A percentile compares a stretch with the other conserved stretches of the same genome.
These are phyloP conservation scores for Mitragyna speciosa DNA, from an alignment of 257 asterid species.

Conservation along the genomic window DNA sequence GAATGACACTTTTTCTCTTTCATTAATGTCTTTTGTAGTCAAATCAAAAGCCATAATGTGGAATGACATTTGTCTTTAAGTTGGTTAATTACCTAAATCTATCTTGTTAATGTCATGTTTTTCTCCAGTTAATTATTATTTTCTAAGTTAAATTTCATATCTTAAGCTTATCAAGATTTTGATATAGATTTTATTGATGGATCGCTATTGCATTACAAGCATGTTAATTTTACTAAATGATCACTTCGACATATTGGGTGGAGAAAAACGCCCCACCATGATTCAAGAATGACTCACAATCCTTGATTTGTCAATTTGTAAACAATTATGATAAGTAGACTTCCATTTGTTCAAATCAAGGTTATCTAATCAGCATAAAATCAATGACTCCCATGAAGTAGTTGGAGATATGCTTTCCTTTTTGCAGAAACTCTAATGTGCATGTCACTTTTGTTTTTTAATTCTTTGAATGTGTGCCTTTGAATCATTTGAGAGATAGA, in stretches of 20 bases:
- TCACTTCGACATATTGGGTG: not conserved
- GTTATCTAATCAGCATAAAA: conserved; percentile 31
- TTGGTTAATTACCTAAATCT: not conserved
- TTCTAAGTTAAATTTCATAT: not conserved
- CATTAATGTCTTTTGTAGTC: conserved; percentile 40
- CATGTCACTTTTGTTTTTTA: not conserved
- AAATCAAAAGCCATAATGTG: conserved; percentile 26
- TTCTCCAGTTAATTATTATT: not conserved
- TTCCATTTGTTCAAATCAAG: conserved; percentile 29
- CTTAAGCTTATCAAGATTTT: not conserved
- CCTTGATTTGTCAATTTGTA: not conserved
- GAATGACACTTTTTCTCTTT: conserved; percentile 23
- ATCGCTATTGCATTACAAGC: not conserved
- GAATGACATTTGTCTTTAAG: conserved; percentile 24
- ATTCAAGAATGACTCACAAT: not conserved
- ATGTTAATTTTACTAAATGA: not conserved
- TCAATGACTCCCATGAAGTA: conserved; percentile 24
- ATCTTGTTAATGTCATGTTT: not conserved
- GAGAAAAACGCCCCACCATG: not conserved
- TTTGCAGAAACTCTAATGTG: conserved; percentile 3
- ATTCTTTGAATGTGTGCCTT: conserved; percentile 4
- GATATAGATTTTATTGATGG: not conserved
- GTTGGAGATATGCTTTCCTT: conserved; percentile 22
- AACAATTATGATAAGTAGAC: conserved; percentile 9
- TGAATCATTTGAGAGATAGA: conserved; percentile 21